Evolutionary conservation across 192 early-diverging fungal genomes (phyloP).

Genomic region (Entomortierella lignicola): DNA sequence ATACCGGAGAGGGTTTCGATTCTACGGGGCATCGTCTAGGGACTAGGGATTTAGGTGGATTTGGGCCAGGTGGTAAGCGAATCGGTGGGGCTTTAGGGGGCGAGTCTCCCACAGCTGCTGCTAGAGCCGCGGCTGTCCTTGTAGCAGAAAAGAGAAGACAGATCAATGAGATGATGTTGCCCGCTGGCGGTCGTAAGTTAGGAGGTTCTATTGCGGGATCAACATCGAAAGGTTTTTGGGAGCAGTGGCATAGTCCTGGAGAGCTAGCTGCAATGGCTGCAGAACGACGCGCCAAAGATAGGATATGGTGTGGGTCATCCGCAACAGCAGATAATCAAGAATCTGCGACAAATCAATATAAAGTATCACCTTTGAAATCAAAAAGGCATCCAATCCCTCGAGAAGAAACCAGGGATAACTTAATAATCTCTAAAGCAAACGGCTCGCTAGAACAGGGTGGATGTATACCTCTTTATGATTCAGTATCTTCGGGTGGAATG

Average conservation of each 20-base stretch:
- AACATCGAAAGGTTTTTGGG: slow-evolving; percentile 30
- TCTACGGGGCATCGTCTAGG: slow-evolving; percentile 63
- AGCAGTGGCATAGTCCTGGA: slow-evolving; percentile 58
- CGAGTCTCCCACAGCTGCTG: not conserved
- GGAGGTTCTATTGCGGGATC: slow-evolving; percentile 22
- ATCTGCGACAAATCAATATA: not conserved
- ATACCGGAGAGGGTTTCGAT: slow-evolving; percentile 69
- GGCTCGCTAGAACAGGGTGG: too few species aligned
- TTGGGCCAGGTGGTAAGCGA: not conserved
- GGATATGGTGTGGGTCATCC: slow-evolving; percentile 74
- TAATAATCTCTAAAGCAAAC: too few species aligned
- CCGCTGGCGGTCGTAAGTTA: slow-evolving; percentile 63
- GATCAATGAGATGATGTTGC: slow-evolving; percentile 65
- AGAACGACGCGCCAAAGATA: slow-evolving; percentile 70
- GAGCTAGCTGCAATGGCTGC: slow-evolving; percentile 77
- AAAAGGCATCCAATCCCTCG: not conserved
- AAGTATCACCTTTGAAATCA: not conserved
- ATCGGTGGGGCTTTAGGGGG: not conserved
- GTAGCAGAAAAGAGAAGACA: slow-evolving; percentile 68
- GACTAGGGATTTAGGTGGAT: slow-evolving; percentile 13
- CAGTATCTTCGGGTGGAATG: too few species aligned
- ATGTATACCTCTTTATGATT: too few species aligned
- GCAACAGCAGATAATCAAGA: not conserved
- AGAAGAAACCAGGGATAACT: too few species aligned
- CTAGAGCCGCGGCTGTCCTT: slow-evolving; percentile 56